A percentile compares a stretch with the other conserved stretches of the same genome.
Evolutionary conservation across 352 stramenopile species (phyloP).

Genomic region (Phytophthora niederhauseri): DNA sequence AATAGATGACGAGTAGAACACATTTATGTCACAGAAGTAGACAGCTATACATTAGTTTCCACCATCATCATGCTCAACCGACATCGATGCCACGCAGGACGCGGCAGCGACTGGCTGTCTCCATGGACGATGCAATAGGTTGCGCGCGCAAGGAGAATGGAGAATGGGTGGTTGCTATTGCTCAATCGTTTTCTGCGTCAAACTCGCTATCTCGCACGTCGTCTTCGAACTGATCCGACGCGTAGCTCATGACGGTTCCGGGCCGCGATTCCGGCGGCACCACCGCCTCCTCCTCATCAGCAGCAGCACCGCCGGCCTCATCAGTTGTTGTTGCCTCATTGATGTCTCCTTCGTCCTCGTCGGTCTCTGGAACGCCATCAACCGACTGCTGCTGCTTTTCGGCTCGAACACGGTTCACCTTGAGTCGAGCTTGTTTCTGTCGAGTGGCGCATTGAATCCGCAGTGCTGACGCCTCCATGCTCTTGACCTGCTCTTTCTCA

Average conservation of each 20-base stretch:
- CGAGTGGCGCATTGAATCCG: constrained; percentile 66
- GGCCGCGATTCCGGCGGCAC: constrained; percentile 27
- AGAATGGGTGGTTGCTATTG: neutral
- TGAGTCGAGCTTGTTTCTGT: constrained; percentile 52
- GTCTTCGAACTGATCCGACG: constrained; percentile 68
- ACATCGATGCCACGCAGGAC: constrained; percentile 1
- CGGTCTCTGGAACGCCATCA: neutral
- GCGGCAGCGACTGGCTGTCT: neutral
- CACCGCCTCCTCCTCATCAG: constrained; percentile 1
- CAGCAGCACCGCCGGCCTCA: neutral
- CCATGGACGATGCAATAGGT: neutral
- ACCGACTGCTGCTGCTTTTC: constrained; percentile 15
- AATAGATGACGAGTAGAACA: neutral
- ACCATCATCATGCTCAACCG: neutral
- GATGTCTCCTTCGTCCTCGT: constrained; percentile 5
- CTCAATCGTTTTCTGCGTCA: constrained; percentile 1
- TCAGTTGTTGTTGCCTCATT: neutral
- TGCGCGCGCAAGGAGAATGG: neutral
- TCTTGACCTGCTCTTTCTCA: constrained; percentile 14
- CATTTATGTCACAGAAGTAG: neutral
- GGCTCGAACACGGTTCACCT: constrained; percentile 36
- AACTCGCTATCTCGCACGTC: constrained; percentile 35
- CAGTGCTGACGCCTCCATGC: constrained; percentile 32
- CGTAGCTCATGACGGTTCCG: constrained; percentile 66
- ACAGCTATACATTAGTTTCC: neutral